These are phyloP conservation scores for Diatrype stigma DNA, from an alignment of 2,329 filamentous ascomycete species.

Conservation along the genomic window DNA sequence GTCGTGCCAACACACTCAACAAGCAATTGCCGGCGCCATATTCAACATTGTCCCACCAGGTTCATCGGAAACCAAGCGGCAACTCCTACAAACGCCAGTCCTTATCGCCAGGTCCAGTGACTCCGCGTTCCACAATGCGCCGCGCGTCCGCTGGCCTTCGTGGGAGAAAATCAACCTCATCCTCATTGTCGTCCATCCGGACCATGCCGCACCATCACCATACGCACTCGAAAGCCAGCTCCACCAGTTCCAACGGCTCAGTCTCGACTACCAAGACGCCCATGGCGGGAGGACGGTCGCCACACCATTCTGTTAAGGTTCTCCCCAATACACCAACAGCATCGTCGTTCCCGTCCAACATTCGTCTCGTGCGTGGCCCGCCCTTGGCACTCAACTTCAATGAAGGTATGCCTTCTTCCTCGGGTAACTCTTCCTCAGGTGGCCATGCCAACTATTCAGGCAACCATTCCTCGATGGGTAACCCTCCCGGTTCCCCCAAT, in stretches of 20 bases:
- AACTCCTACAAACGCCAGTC: constrained; percentile 68
- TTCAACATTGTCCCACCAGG: constrained; percentile 26
- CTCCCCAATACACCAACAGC: constrained; percentile 81
- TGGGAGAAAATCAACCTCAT: constrained; percentile 92
- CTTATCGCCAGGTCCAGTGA: constrained; percentile 80
- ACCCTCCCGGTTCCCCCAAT: constrained; percentile 51
- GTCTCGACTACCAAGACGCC: constrained; percentile 66
- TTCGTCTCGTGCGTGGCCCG: constrained; percentile 70
- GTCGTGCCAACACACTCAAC: constrained; percentile 15
- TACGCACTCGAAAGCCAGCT: constrained; percentile 90
- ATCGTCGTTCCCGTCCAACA: constrained; percentile 74
- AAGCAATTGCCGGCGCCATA: constrained; percentile 24
- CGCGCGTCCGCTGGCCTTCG: constrained; percentile 78
- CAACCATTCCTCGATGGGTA: constrained; percentile 16
- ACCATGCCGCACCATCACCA: constrained; percentile 81
- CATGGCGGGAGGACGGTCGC: constrained; percentile 62
- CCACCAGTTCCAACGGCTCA: constrained; percentile 77
- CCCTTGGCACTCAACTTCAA: constrained; percentile 53
- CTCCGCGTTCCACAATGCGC: constrained; percentile 80
- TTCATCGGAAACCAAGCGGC: constrained; percentile 34
- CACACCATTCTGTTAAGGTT: constrained; percentile 91
- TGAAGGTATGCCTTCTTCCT: constrained; percentile 49
- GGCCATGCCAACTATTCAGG: constrained; percentile 3
- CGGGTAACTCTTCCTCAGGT: constrained; percentile 5
- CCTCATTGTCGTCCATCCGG: constrained; percentile 87